Conservation (phyloP, 306 rosid genomes). For the Medicago ruthenica region DNA sequence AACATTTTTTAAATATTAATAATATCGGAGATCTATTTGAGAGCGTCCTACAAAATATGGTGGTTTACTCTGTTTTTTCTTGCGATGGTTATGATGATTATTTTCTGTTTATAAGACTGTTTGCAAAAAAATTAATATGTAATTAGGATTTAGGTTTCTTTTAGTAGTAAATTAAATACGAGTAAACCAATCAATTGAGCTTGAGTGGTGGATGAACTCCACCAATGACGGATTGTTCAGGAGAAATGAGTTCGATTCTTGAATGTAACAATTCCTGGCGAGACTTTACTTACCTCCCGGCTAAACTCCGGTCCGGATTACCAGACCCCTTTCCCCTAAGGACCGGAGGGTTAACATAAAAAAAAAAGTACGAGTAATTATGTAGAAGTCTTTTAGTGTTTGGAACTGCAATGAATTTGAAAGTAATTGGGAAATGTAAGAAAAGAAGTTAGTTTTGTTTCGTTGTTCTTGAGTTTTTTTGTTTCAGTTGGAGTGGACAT, state of each 20-base stretch:
- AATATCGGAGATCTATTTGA: too few relatives aligned
- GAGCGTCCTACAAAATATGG: too few relatives aligned
- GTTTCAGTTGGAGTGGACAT: slow-evolving; percentile 8
- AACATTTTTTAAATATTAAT: too few relatives aligned
- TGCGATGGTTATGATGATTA: background rate
- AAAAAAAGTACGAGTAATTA: background rate
- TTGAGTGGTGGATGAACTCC: too few relatives aligned
- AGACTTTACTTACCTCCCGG: too few relatives aligned
- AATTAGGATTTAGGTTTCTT: slow-evolving; percentile 11
- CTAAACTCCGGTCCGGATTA: too few relatives aligned
- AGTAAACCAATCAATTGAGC: too few relatives aligned
- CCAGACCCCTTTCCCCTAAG: too few relatives aligned
- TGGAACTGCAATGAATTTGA: background rate
- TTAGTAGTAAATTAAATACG: background rate
- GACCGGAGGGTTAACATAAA: too few relatives aligned
- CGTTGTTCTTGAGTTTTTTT: background rate
- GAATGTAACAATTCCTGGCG: too few relatives aligned
- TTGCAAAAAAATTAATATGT: background rate
- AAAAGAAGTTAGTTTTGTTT: background rate
- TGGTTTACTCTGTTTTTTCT: background rate
- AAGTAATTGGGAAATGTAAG: background rate
- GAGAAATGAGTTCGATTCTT: too few relatives aligned
- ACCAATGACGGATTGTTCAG: too few relatives aligned
- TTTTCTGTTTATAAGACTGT: background rate
- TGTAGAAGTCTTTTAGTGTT: background rate